Conservation (phyloP, 345 rosid species). For the Turnera subulata region DNA sequence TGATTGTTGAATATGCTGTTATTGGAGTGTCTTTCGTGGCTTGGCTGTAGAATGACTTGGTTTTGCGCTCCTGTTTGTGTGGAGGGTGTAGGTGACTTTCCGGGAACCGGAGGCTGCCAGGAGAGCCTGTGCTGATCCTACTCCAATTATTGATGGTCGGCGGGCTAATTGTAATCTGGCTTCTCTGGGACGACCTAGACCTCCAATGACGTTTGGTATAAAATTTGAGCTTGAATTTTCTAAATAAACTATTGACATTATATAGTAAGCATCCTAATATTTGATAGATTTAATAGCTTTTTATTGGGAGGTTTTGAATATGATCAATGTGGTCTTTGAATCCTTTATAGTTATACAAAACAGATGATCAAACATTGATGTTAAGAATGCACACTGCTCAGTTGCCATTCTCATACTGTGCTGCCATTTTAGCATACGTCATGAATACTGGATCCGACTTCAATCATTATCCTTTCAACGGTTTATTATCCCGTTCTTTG, state of each 20-base stretch:
- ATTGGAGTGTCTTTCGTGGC: background rate
- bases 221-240: constrained; percentile 1
- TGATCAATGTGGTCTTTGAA: too few relatives aligned
- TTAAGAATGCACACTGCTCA: background rate
- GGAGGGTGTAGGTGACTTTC: constrained; percentile 95
- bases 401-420: background rate
- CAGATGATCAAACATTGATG: too few relatives aligned
- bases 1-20: background rate
- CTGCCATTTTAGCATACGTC: too few relatives aligned
- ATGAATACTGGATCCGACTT: too few relatives aligned
- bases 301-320: too few relatives aligned
- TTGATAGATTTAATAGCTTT: too few relatives aligned
- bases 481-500: too few relatives aligned
- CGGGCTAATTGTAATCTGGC: constrained; percentile 97
- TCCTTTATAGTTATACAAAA: too few relatives aligned
- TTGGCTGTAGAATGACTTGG: constrained; percentile 38
- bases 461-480: too few relatives aligned
- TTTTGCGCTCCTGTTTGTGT: constrained; percentile 37
- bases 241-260: too few relatives aligned
- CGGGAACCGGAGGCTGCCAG: constrained; percentile 93
- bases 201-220: constrained; percentile 53
- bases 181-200: constrained; percentile 79
- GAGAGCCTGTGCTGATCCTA: constrained; percentile 87
- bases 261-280: too few relatives aligned
- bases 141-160: constrained; percentile 88